Base-by-base conservation (phyloP, 106 monocot species). In the Allium sativum region DNA sequence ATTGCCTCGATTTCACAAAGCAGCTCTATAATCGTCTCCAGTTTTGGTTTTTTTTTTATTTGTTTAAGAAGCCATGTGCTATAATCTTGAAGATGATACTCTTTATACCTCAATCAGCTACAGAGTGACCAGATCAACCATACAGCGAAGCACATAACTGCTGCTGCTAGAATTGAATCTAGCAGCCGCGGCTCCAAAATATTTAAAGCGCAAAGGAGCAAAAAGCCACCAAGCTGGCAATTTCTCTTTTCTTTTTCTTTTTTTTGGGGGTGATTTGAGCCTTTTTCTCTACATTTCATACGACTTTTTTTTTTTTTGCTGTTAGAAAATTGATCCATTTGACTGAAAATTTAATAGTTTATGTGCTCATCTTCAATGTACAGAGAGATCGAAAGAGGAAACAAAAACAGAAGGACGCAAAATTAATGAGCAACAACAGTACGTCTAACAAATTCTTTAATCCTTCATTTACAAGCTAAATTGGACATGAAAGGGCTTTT, bases 11-110 rank as follows among this genome's bases (percentile, higher is more conserved):
- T 59, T 84, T 91, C 68, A 91, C 87, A 62, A 96, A 75, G 61
- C 96, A 96, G 48, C 91, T 88, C 72, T 79, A 91, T 65, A 96
- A 73, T 58, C 51, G 79, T 55, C 60, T 73, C 96, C 96, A 96
- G 18, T 85, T n/a, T n/a, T n/a, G n/a, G n/a, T 91, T 62, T 67
- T 40, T 21, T 82, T 80, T 58, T 96, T 71, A 55, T 91, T 91
- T 85, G 76, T 57, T 80, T 91, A 62, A 77, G 44, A 65, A 96
- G 91, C 87, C 91, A 91, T 45, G 79, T 40, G 67, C 77, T 82
- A 54, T 91, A 96, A 72, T 96, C 96, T 77, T 96, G 77, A 74
- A 96, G 91, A 76, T 80, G 96, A 78, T 96, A 96, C 64, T 96
- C 96, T 67, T 91, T 88, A 69, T 87, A 96, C 78, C 95, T 95